Percentiles rank a stretch among this genome's conserved stretches.
Conservation (phyloP, 352 stramenopile species). For the Pythium rhizo-oryzae region DNA sequence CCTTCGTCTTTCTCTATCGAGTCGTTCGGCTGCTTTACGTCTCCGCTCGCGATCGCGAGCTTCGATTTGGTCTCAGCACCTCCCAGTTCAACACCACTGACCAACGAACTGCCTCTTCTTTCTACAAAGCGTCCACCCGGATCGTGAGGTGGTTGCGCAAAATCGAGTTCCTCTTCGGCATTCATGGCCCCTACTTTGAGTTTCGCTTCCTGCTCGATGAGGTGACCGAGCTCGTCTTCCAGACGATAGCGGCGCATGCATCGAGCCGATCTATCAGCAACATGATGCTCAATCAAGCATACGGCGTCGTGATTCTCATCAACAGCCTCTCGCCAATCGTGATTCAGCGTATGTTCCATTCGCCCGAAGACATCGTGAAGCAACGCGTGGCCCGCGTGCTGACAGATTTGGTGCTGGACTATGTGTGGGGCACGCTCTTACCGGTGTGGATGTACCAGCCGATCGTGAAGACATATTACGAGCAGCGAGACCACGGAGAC, state of each 20-base stretch:
- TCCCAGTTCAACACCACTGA: background rate
- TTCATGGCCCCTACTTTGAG: slow-evolving; percentile 20
- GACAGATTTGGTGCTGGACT: slow-evolving; percentile 16
- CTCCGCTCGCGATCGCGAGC: slow-evolving; percentile 5
- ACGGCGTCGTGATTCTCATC: slow-evolving; percentile 19
- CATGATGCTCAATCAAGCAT: slow-evolving; percentile 15
- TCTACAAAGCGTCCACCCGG: background rate
- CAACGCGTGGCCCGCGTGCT: slow-evolving; percentile 9
- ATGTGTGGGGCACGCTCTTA: slow-evolving; percentile 19
- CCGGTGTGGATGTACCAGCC: slow-evolving; percentile 29
- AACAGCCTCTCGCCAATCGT: slow-evolving; percentile 9
- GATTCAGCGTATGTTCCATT: slow-evolving; percentile 6
- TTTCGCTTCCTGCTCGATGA: slow-evolving; percentile 5
- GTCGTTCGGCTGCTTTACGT: background rate
- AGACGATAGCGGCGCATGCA: slow-evolving; percentile 7
- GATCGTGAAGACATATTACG: slow-evolving; percentile 10
- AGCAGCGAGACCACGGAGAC: slow-evolving; percentile 15
- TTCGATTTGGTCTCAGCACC: slow-evolving; percentile 15
- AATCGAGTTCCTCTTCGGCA: background rate
- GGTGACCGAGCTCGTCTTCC: slow-evolving; percentile 1
- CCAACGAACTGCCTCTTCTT: background rate
- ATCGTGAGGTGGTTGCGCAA: background rate
- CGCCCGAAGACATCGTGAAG: background rate
- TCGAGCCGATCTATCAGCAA: slow-evolving; percentile 22
- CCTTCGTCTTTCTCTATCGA: slow-evolving; percentile 3